Percentiles rank a stretch among this genome's conserved stretches.
Evolutionary conservation across 768 basidiomycete species (phyloP).

Genomic region (Chalciporus piperatus): DNA sequence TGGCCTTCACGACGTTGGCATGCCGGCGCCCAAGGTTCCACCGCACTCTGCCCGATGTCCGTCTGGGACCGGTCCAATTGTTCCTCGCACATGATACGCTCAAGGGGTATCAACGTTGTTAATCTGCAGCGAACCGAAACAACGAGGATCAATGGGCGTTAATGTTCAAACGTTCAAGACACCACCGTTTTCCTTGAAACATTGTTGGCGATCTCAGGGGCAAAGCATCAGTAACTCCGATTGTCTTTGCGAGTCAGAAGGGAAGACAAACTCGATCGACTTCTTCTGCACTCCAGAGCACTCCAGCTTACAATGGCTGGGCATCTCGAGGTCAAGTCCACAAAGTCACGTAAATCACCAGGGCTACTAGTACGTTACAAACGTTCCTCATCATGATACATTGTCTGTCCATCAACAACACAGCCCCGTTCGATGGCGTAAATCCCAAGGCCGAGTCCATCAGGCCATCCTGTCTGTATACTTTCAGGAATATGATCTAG

Average conservation of each 20-base stretch:
- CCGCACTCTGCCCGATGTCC: neutral
- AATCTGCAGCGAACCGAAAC: no score
- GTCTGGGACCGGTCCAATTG: neutral
- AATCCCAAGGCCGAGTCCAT: slow-evolving; percentile 34
- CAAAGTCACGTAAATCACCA: neutral
- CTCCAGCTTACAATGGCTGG: neutral
- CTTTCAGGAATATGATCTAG: slow-evolving; percentile 36
- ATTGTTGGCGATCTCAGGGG: no score
- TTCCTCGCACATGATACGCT: no score
- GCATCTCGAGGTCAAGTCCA: neutral
- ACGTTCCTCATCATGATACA: neutral
- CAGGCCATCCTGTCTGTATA: slow-evolving; percentile 24
- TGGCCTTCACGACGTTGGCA: neutral
- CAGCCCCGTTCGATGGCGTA: slow-evolving; percentile 23
- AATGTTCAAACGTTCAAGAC: no score
- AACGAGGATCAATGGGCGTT: no score
- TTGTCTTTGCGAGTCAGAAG: no score
- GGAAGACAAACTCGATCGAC: no score
- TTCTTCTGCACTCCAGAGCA: no score
- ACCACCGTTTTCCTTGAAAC: no score
- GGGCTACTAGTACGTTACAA: slow-evolving; percentile 2
- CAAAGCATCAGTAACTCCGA: no score
- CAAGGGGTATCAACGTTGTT: no score
- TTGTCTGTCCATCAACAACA: neutral
- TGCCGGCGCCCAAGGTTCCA: no score